Evolutionary conservation across 768 basidiomycete genomes (phyloP), one percentile per base, ranked within the genome.

Genomic region (Albatrellus ellisii): DNA sequence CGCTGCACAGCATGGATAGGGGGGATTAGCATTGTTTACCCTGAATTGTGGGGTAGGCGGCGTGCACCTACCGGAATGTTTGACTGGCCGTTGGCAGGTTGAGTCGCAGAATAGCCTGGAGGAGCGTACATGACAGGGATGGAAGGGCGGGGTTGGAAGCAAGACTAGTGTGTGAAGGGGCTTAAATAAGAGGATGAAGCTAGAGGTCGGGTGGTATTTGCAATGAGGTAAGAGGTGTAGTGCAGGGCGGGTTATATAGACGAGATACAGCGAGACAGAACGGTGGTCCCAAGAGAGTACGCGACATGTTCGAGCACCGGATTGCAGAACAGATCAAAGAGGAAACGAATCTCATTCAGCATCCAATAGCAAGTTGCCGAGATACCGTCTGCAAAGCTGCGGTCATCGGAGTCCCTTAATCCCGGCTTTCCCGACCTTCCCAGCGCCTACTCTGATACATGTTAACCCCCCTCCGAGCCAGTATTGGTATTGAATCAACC

Each of bases 81-180:
- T 7, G 49, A 45, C 28, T 48, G 49, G 18, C 46, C 46, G 14
- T 50, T 50, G 15, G 44, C 27, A 17, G 43, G 49, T 21, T 18
- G 12, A 22, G 17, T 14, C 36, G 38, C 41, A 33, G 42, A 41
- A 26, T 50, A 42, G 6, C 49, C 37, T 10, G 47, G 39, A 12
- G 44, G 33, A 9, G 49, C 26, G 36, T 36, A 35, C 49, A 50
- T 50, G 34, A 29, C 35, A 10, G 33, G 44, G 25, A 36, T 26
- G 14, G 14, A 25, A 29, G 25, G 18, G 22, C 11, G 34, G 6
- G 34, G 34, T 2, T 4, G 15, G 34, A 18, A 36, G 34, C 22
- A 7, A 20, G 34, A 11, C 17, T n/a, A 18, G 11, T 21, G 34
- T 21, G 34, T 36, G 18, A 21, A 36, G 11, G 18, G 34, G 15